Conservation (phyloP, 2,329 filamentous ascomycete genomes). For the Paecilomyces sp. region DNA sequence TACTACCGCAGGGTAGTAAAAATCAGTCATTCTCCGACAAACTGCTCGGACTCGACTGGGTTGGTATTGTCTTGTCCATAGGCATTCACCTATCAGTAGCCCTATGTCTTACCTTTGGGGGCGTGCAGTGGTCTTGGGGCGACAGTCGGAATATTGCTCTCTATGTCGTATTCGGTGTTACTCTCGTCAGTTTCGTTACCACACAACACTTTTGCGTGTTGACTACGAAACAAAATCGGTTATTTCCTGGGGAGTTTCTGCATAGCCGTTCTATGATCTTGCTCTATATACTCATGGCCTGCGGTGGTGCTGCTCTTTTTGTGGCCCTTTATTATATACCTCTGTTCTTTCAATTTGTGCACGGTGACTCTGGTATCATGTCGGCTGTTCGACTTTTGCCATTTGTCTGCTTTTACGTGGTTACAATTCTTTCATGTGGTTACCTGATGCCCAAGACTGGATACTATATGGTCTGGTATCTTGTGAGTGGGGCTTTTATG, state of each 20-base stretch:
- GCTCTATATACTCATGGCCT: conserved; percentile 36
- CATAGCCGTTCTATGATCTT: conserved; percentile 29
- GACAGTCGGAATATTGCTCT: conserved; percentile 38
- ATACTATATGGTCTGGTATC: conserved; percentile 16
- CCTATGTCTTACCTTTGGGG: conserved; percentile 46
- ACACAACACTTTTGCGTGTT: conserved; percentile 38
- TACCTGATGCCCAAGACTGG: conserved; percentile 11
- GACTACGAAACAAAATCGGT: conserved; percentile 35
- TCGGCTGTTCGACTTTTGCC: conserved; percentile 21
- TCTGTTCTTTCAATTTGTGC: conserved; percentile 47
- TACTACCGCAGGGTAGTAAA: conserved; percentile 13
- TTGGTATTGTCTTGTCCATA: conserved; percentile 38
- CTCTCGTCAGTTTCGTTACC: conserved; percentile 37
- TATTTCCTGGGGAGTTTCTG: conserved; percentile 47
- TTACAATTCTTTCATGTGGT: conserved; percentile 12
- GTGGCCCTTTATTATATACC: conserved; percentile 45
- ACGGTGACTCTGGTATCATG: conserved; percentile 27
- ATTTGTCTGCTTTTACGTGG: conserved; percentile 13
- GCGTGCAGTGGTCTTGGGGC: conserved; percentile 42
- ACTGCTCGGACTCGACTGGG: conserved; percentile 31
- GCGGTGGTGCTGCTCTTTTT: conserved; percentile 29
- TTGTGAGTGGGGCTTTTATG: conserved; percentile 13
- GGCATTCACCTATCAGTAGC: conserved; percentile 33
- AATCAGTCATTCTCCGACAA: conserved; percentile 8
- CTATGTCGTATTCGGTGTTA: conserved; percentile 40